Evolutionary conservation across 768 basidiomycete genomes (phyloP).

Genomic region (Collybiopsis luxurians): DNA sequence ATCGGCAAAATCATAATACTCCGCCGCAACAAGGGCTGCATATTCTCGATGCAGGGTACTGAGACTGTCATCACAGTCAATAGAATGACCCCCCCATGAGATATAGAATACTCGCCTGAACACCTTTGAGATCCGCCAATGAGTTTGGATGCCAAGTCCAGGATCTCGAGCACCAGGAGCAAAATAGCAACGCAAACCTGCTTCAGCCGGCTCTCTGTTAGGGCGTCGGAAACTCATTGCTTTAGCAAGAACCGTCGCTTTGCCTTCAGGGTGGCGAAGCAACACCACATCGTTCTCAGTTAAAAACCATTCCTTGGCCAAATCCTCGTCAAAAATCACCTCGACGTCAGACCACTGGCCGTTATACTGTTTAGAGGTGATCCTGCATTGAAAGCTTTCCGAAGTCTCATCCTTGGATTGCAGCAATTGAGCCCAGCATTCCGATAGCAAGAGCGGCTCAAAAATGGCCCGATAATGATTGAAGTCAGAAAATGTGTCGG

Average conservation of each 20-base stretch:
- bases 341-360: conserved; percentile 87
- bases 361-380: conserved; percentile 66
- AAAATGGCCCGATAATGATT: conserved; percentile 72
- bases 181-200: conserved; percentile 56
- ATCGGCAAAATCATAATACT: conserved; percentile 76
- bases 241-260: conserved; percentile 69
- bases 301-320: conserved; percentile 72
- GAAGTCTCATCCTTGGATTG: conserved; percentile 70
- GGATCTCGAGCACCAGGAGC: conserved; percentile 43
- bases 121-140: conserved; percentile 78
- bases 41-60: conserved; percentile 93
- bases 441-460: conserved; percentile 81
- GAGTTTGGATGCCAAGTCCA: conserved; percentile 60
- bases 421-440: conserved; percentile 87
- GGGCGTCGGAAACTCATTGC: conserved; percentile 27
- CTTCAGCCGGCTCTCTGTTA: conserved; percentile 44
- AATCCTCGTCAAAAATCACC: conserved; percentile 50
- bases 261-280: conserved; percentile 55
- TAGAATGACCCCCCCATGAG: background rate
- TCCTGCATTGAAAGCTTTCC: conserved; percentile 56
- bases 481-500: conserved; percentile 62
- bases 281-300: conserved; percentile 86
- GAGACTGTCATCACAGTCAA: conserved; percentile 49
- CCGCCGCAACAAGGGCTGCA: conserved; percentile 77
- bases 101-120: conserved; percentile 57